Percentiles rank a stretch among this genome's conserved stretches.
phyloP scores from a whole-genome alignment of 805 yeast genomes.

The Lipomyces yamanashiensis region DNA sequence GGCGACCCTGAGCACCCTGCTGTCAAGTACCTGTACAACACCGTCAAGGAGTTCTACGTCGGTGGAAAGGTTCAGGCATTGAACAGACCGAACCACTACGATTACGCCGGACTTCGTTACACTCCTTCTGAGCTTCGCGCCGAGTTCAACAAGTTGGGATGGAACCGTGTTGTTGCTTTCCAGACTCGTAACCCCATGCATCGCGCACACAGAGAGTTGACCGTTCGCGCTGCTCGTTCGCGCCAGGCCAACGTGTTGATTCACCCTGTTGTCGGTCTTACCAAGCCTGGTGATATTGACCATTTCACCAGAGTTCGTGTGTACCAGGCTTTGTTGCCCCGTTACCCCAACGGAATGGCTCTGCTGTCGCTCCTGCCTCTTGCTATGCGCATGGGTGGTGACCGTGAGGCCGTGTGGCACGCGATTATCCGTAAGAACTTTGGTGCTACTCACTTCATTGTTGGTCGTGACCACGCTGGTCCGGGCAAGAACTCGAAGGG shows the following conservation, averaged over 20 bases:
- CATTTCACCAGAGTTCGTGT: conserved; percentile 97
- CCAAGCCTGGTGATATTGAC: conserved; percentile 97
- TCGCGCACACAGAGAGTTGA: conserved; percentile 94
- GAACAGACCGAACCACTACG: conserved; percentile 84
- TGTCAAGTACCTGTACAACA: conserved; percentile 67
- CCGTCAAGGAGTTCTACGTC: conserved; percentile 80
- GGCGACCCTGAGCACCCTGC: conserved; percentile 99
- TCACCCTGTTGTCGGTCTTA: conserved; percentile 96
- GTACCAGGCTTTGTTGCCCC: conserved; percentile 86
- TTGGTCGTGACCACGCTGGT: conserved; percentile 98
- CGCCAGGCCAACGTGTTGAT: conserved; percentile 84
- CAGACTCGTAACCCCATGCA: conserved; percentile 99
- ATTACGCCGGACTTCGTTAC: conserved; percentile 82
- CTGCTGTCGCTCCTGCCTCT: conserved; percentile 83
- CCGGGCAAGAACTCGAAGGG: conserved; percentile 90
- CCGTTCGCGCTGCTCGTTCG: conserved; percentile 95
- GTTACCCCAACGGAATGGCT: conserved; percentile 94
- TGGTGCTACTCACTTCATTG: conserved; percentile 96
- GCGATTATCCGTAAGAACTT: conserved; percentile 94
- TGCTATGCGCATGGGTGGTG: conserved; percentile 99
- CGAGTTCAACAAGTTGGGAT: conserved; percentile 78
- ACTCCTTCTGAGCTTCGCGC: conserved; percentile 89
- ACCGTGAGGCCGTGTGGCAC: conserved; percentile 98
- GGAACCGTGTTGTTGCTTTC: conserved; percentile 93
- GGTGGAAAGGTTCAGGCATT: conserved; percentile 91